A percentile compares a stretch with the other conserved stretches of the same genome.
phyloP scores from a whole-genome alignment of 2,329 filamentous ascomycete genomes.

The Fusarium bactridioides region DNA sequence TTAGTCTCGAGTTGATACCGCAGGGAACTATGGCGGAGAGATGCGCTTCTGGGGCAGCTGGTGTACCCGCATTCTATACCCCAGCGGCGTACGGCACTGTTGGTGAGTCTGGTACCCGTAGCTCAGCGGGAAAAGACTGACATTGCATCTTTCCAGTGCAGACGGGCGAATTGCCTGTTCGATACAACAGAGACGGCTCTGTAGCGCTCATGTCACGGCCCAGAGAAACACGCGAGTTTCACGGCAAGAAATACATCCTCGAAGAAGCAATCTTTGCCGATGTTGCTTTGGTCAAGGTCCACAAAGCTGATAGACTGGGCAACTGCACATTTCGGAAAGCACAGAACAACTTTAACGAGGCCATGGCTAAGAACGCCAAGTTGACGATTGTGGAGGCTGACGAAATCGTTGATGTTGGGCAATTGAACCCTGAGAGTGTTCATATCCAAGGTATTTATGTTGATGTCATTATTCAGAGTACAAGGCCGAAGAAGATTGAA shows the following conservation, averaged over 20 bases:
- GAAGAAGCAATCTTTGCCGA: constrained; percentile 87
- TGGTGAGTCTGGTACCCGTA: not conserved
- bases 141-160: constrained; percentile 61
- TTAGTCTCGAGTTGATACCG: constrained; percentile 87
- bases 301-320: constrained; percentile 87
- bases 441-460: constrained; percentile 91
- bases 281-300: constrained; percentile 90
- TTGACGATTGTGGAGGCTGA: constrained; percentile 90
- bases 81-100: constrained; percentile 84
- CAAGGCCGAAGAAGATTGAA: constrained; percentile 79
- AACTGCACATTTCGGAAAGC: constrained; percentile 88
- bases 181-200: constrained; percentile 76
- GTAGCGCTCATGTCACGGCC: constrained; percentile 74
- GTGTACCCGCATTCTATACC: constrained; percentile 91
- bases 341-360: constrained; percentile 89
- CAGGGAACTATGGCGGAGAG: constrained; percentile 90
- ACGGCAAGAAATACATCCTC: constrained; percentile 86
- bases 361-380: constrained; percentile 89
- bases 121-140: no score
- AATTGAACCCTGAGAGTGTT: constrained; percentile 80
- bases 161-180: constrained; percentile 82
- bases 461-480: constrained; percentile 83
- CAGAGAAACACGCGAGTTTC: constrained; percentile 87
- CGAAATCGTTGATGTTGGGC: constrained; percentile 85
- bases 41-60: constrained; percentile 83